Conservation (phyloP, 2,329 filamentous ascomycete genomes). For the Cytospora leucostoma region DNA sequence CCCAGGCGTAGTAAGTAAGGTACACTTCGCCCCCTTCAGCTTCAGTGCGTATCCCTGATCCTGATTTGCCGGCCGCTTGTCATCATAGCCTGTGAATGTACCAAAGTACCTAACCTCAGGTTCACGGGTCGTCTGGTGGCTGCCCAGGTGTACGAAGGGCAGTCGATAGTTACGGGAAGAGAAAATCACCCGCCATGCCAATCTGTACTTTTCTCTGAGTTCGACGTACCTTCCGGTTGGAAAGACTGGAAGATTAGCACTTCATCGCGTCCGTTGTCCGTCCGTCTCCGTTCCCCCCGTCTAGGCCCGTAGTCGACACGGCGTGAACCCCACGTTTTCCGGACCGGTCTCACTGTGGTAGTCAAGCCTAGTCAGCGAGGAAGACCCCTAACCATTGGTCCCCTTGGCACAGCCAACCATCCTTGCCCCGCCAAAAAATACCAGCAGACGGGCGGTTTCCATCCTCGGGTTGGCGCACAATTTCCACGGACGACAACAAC, state of each 20-base stretch:
- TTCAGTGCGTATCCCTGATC: too few species aligned
- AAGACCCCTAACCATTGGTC: constrained; percentile 2
- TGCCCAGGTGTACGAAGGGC: too few species aligned
- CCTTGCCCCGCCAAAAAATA: constrained; percentile 3
- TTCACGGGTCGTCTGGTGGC: too few species aligned
- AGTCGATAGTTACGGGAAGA: too few species aligned
- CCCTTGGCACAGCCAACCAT: neutral
- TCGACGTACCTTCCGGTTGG: too few species aligned
- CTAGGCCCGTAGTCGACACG: neutral
- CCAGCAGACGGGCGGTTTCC: constrained; percentile 13
- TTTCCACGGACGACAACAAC: constrained; percentile 13
- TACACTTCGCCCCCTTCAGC: too few species aligned
- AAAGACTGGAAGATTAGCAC: too few species aligned
- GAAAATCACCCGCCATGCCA: too few species aligned
- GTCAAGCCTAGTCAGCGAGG: neutral
- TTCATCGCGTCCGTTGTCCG: too few species aligned
- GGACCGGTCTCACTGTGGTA: neutral
- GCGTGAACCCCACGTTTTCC: neutral
- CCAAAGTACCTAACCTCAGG: neutral
- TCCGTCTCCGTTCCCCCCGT: too few species aligned
- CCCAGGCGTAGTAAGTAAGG: too few species aligned
- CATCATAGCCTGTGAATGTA: neutral
- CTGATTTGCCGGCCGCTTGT: neutral
- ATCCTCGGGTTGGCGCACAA: constrained; percentile 6
- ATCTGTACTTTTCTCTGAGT: too few species aligned